phyloP scores from a whole-genome alignment of 352 stramenopile species.

The Blastocystis sp. region DNA sequence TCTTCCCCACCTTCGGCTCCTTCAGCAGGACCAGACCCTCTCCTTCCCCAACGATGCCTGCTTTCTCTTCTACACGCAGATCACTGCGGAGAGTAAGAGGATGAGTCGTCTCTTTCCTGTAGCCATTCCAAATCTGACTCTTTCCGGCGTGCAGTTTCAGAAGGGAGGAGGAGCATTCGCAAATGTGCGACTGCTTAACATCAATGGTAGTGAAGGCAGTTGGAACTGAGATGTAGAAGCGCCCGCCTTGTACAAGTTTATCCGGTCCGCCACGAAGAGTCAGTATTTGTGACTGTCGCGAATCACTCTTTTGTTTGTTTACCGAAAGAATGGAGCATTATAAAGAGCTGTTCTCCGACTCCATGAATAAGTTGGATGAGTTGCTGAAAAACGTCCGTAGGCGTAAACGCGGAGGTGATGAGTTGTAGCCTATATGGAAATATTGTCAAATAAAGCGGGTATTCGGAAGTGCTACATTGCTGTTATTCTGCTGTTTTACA shows the following conservation, averaged over 20 bases:
- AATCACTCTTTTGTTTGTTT: background rate
- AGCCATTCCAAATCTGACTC: background rate
- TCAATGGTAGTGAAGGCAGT: background rate
- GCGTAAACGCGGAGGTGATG: background rate
- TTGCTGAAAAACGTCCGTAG: slow-evolving; percentile 38
- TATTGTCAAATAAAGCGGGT: slow-evolving; percentile 24
- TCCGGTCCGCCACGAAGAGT: background rate
- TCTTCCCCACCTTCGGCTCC: background rate
- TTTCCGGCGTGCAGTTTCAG: background rate
- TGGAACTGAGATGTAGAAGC: background rate
- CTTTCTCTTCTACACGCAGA: background rate
- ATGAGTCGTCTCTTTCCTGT: background rate
- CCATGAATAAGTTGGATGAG: slow-evolving; percentile 50
- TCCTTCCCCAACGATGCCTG: background rate
- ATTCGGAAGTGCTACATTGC: slow-evolving; percentile 57
- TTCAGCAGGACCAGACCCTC: background rate
- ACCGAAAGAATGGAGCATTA: slow-evolving; percentile 36
- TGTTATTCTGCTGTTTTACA: slow-evolving; percentile 9
- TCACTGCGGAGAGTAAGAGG: background rate
- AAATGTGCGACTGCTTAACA: background rate
- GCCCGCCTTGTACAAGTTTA: background rate
- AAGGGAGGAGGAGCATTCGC: background rate
- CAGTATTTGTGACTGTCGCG: background rate
- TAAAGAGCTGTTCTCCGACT: slow-evolving; percentile 17
- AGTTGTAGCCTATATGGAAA: slow-evolving; percentile 48